Base-by-base conservation (phyloP, 139 green algal species). In the Chlorella sorokiniana region DNA sequence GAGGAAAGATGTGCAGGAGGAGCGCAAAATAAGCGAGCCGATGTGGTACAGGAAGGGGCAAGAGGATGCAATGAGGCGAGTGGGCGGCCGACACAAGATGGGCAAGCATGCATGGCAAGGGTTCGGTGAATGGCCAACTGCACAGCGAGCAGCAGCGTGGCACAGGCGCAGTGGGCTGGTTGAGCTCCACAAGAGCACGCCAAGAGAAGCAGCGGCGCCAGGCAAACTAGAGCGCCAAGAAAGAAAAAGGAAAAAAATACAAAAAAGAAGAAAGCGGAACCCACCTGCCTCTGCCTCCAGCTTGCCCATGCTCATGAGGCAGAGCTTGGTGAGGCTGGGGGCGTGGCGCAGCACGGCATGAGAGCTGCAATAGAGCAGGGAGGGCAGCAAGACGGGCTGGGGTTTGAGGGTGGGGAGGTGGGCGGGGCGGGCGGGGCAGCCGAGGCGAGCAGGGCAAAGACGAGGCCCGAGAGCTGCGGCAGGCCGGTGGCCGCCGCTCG, bases 221-320 rank as follows among this genome's bases (percentile, higher is more conserved):
- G n/a, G n/a, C n/a, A n/a, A n/a, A n/a, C n/a, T n/a, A n/a, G n/a
- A n/a, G n/a, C n/a, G n/a, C n/a, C n/a, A n/a, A n/a, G n/a, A n/a
- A n/a, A n/a, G n/a, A n/a, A n/a, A n/a, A n/a, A n/a, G n/a, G n/a
- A n/a, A n/a, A n/a, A n/a, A n/a, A n/a, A n/a, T n/a, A n/a, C n/a
- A n/a, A n/a, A n/a, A n/a, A n/a, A n/a, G n/a, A n/a, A n/a, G n/a
- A n/a, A n/a, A n/a, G n/a, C n/a, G n/a, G n/a, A n/a, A 65, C 71
- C 7, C 10, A 78, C 71, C 71, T 48, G 72, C 72, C 25, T 79
- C 72, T 6, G 40, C 31, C 75, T 81, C 75, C 56, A 79, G 72
- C 52, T 81, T 81, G 59, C 75, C 61, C 75, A 71, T 70, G 40
- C 51, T 54, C 41, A 70, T 81, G 35, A 81, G 75, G 75, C 75